These are phyloP conservation scores for Botryosphaeria dothidea DNA, from an alignment of 2,329 filamentous ascomycete species.

Conservation along the genomic window DNA sequence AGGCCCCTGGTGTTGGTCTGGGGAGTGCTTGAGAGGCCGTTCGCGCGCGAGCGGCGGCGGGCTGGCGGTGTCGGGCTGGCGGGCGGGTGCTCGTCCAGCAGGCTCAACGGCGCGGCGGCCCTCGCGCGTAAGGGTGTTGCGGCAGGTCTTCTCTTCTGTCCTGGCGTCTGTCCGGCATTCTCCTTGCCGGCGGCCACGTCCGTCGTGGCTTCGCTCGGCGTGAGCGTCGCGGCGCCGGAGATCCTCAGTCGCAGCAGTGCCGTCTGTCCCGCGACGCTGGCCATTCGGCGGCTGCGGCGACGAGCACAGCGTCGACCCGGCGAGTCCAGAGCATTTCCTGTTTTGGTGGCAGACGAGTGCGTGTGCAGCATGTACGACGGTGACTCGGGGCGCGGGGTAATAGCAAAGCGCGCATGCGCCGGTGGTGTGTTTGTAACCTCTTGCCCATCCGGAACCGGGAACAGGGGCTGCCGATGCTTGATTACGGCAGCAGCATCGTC, in stretches of 20 bases:
- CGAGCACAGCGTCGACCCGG: neutral
- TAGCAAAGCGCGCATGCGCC: too few species aligned
- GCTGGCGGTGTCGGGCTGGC: neutral
- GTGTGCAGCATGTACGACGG: too few species aligned
- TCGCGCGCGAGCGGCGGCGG: too few species aligned
- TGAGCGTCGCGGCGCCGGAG: neutral
- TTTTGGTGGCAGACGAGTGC: too few species aligned
- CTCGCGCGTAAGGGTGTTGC: neutral
- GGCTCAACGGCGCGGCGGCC: neutral
- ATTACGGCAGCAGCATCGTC: too few species aligned
- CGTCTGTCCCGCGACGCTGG: neutral
- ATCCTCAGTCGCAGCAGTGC: neutral
- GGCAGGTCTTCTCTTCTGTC: neutral
- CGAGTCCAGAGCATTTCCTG: too few species aligned
- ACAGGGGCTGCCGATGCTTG: neutral
- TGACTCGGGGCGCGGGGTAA: too few species aligned
- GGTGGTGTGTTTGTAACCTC: neutral
- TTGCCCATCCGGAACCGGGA: neutral
- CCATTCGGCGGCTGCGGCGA: neutral
- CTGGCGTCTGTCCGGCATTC: neutral
- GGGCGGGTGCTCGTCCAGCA: neutral
- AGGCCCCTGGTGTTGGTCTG: too few species aligned
- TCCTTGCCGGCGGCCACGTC: neutral
- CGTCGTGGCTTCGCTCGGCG: neutral
- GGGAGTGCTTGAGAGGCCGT: too few species aligned